Percentiles rank a stretch among this genome's conserved stretches.
Evolutionary conservation across 73 alveolate species (phyloP).

Genomic region (Urostyla sp.): DNA sequence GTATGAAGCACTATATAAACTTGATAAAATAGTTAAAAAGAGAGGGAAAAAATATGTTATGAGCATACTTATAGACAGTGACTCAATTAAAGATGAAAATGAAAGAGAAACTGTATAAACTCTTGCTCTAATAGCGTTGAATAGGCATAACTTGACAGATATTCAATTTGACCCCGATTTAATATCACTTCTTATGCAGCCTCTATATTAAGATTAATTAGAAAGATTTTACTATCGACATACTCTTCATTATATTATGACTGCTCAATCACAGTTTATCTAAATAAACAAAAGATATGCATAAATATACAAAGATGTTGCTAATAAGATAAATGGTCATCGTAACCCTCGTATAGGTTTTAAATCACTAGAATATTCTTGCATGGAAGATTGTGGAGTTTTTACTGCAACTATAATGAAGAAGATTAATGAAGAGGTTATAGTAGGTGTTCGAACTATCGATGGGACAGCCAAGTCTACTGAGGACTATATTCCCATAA

Average conservation of each 20-base stretch:
- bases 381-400: slow-evolving; percentile 53
- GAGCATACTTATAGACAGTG: slow-evolving; percentile 4
- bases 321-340: neutral
- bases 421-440: slow-evolving; percentile 46
- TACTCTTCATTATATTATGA: neutral
- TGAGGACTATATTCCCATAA: slow-evolving; percentile 39
- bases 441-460: slow-evolving; percentile 65
- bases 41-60: slow-evolving; percentile 22
- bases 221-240: slow-evolving; percentile 7
- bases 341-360: slow-evolving; percentile 64
- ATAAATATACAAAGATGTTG: slow-evolving; percentile 14
- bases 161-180: slow-evolving; percentile 30
- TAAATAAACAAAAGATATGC: slow-evolving; percentile 25
- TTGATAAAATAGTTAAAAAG: neutral
- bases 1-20: slow-evolving; percentile 26
- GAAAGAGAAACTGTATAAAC: slow-evolving; percentile 23
- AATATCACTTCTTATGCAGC: neutral
- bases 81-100: slow-evolving; percentile 14
- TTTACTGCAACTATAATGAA: slow-evolving; percentile 45
- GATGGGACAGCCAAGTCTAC: slow-evolving; percentile 66
- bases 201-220: slow-evolving; percentile 1
- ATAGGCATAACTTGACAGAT: neutral
- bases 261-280: neutral
- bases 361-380: slow-evolving; percentile 62
- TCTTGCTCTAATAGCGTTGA: slow-evolving; percentile 17